These are phyloP conservation scores for Massarina eburnea DNA, from an alignment of 2,329 filamentous ascomycete species.

Conservation along the genomic window DNA sequence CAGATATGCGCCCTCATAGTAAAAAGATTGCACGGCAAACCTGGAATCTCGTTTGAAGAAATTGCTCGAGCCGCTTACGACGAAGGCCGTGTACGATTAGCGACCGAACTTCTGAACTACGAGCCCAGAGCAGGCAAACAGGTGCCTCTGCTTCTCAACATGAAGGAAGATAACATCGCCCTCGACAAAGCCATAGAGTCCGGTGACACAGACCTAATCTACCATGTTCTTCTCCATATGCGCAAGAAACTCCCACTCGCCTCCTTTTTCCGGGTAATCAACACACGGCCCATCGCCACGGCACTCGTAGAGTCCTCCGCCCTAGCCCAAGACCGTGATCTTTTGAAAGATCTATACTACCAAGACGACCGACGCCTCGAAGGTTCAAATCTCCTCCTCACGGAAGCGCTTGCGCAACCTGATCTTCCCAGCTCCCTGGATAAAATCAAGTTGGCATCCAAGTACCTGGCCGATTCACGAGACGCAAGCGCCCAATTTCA, in stretches of 20 bases:
- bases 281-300: constrained; percentile 78
- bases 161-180: constrained; percentile 94
- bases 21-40: constrained; percentile 80
- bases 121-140: constrained; percentile 95
- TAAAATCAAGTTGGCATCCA: constrained; percentile 84
- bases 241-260: constrained; percentile 89
- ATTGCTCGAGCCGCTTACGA: constrained; percentile 93
- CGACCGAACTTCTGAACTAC: constrained; percentile 87
- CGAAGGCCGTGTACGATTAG: constrained; percentile 84
- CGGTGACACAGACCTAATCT: constrained; percentile 90
- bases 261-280: constrained; percentile 90
- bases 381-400: constrained; percentile 82
- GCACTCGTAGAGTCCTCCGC: constrained; percentile 88
- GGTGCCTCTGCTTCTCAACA: constrained; percentile 86
- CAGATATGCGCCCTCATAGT: constrained; percentile 85
- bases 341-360: constrained; percentile 96
- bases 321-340: constrained; percentile 71
- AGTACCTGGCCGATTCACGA: constrained; percentile 80
- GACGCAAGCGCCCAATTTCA: constrained; percentile 72
- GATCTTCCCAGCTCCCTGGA: constrained; percentile 72
- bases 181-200: constrained; percentile 96
- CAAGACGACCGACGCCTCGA: constrained; percentile 91
- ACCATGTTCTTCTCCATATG: constrained; percentile 82
- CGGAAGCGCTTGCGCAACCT: constrained; percentile 76
- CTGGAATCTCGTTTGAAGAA: constrained; percentile 91